Evolutionary conservation across 2,329 filamentous ascomycete genomes (phyloP).

Genomic region (Apiospora saccharicola): DNA sequence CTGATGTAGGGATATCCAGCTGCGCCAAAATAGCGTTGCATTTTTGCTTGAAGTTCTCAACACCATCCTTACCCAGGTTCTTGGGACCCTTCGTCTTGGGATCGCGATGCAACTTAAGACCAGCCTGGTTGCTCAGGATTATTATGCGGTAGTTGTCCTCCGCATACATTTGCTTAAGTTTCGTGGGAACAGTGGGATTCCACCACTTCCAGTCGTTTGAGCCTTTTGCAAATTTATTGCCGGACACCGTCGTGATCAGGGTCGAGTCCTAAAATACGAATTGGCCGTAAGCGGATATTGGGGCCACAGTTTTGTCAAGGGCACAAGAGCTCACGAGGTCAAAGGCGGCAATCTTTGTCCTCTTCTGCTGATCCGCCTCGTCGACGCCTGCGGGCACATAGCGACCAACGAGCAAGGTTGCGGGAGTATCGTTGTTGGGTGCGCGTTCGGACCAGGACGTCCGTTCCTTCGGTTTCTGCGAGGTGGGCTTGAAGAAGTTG

Average conservation of each 20-base stretch:
- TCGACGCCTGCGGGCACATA: constrained; percentile 60
- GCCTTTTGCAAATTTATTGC: constrained; percentile 76
- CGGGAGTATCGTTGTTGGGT: constrained; percentile 53
- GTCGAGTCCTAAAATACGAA: constrained; percentile 75
- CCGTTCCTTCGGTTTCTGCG: constrained; percentile 81
- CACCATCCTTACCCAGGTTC: constrained; percentile 65
- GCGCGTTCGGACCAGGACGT: constrained; percentile 76
- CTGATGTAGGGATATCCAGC: constrained; percentile 76
- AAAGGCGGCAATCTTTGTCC: constrained; percentile 73
- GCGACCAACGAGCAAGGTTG: constrained; percentile 77
- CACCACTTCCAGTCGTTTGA: constrained; percentile 95
- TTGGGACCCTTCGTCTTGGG: constrained; percentile 72
- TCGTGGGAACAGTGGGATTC: constrained; percentile 73
- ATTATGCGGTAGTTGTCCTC: constrained; percentile 78
- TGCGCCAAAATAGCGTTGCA: constrained; percentile 72
- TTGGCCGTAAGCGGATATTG: constrained; percentile 22
- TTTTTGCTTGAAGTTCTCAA: constrained; percentile 85
- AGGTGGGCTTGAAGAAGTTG: constrained; percentile 87
- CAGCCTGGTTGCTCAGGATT: constrained; percentile 89
- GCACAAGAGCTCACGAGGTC: constrained; percentile 60
- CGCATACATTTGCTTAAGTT: constrained; percentile 69
- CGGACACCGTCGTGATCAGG: constrained; percentile 79
- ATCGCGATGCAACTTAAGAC: constrained; percentile 76
- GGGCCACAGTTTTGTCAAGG: not conserved
- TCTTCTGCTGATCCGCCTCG: constrained; percentile 40